Evolutionary conservation across 768 basidiomycete genomes (phyloP).

Genomic region (Baorangia bicolor): DNA sequence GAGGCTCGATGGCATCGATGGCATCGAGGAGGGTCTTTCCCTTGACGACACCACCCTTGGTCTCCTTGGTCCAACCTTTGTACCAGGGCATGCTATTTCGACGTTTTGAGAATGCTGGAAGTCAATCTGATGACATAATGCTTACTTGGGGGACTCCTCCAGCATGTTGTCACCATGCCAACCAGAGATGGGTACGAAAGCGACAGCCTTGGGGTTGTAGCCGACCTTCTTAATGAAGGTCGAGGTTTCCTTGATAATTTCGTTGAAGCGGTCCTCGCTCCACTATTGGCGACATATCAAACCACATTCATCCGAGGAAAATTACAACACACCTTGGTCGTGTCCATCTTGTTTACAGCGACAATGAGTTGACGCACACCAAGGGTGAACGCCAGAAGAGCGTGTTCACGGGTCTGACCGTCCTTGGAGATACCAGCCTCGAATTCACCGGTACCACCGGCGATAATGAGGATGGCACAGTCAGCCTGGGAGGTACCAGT

Average conservation of each 20-base stretch:
- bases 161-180: conserved; percentile 99
- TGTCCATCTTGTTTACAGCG: conserved; percentile 99
- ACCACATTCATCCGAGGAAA: not conserved
- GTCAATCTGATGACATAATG: conserved; percentile 5
- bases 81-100: conserved; percentile 91
- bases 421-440: conserved; percentile 99
- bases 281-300: conserved; percentile 54
- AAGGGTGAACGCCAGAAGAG: conserved; percentile 98
- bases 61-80: conserved; percentile 99
- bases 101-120: conserved; percentile 16
- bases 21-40: conserved; percentile 99
- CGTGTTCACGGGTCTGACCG: conserved; percentile 99
- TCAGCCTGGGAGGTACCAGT: conserved; percentile 99
- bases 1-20: conserved; percentile 99
- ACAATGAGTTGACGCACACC: conserved; percentile 99
- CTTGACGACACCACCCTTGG: conserved; percentile 89
- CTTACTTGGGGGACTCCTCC: conserved; percentile 94
- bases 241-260: conserved; percentile 98
- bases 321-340: conserved; percentile 70
- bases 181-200: conserved; percentile 99
- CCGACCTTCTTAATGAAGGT: conserved; percentile 99
- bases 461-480: conserved; percentile 99
- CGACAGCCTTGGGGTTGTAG: conserved; percentile 98
- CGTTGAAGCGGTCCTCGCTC: conserved; percentile 99
- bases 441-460: conserved; percentile 99